Evolutionary conservation across 768 basidiomycete genomes (phyloP).

Genomic region (Russula brevipes): DNA sequence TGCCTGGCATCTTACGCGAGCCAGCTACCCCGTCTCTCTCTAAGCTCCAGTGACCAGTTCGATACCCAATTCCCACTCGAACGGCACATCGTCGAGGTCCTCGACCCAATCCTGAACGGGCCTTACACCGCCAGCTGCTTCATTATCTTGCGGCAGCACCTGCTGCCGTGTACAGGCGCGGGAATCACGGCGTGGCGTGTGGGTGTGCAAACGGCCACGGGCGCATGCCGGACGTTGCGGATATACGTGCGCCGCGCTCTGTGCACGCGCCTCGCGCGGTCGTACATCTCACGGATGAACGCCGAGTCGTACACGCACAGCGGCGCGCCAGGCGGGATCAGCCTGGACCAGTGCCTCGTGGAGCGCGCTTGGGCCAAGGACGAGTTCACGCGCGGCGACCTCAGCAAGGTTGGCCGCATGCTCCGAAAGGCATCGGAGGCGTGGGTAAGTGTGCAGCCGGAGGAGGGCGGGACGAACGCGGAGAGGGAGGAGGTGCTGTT

Average conservation of each 20-base stretch:
- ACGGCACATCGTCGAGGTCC: slow-evolving; percentile 50
- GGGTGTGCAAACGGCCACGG: slow-evolving; percentile 30
- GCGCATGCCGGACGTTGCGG: slow-evolving; percentile 49
- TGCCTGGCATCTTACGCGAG: slow-evolving; percentile 59
- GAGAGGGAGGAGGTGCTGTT: slow-evolving; percentile 45
- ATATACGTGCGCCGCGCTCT: slow-evolving; percentile 59
- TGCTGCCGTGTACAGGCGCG: slow-evolving; percentile 44
- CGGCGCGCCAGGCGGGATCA: slow-evolving; percentile 55
- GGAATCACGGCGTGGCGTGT: slow-evolving; percentile 21
- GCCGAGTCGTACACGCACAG: slow-evolving; percentile 52
- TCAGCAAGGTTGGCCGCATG: slow-evolving; percentile 50
- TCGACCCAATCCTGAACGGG: slow-evolving; percentile 56
- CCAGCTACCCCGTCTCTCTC: slow-evolving; percentile 62
- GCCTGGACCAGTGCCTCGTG: slow-evolving; percentile 58
- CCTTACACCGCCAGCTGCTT: slow-evolving; percentile 63
- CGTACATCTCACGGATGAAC: slow-evolving; percentile 54
- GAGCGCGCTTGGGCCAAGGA: slow-evolving; percentile 71
- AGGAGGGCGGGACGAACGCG: slow-evolving; percentile 25
- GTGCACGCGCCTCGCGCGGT: slow-evolving; percentile 56
- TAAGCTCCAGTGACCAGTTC: slow-evolving; percentile 37
- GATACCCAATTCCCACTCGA: slow-evolving; percentile 40
- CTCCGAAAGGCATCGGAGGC: slow-evolving; percentile 50
- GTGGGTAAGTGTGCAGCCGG: slow-evolving; percentile 47
- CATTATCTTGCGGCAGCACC: slow-evolving; percentile 52
- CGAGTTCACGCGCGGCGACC: slow-evolving; percentile 62